These are phyloP conservation scores for Viola odorata DNA, from an alignment of 345 rosid species.

Conservation along the genomic window DNA sequence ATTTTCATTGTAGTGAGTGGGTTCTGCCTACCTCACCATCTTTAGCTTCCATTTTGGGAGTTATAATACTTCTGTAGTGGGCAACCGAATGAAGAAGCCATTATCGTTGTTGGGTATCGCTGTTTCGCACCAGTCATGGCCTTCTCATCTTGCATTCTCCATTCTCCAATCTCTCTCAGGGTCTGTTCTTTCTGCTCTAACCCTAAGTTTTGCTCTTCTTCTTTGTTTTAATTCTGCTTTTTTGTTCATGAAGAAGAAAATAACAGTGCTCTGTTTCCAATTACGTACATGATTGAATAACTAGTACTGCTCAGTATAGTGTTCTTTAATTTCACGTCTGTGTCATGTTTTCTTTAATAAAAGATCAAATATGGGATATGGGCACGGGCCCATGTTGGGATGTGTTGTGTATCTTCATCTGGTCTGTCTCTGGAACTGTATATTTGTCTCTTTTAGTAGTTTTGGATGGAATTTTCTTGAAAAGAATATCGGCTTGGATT, in stretches of 20 bases:
- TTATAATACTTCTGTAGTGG: conserved; percentile 2
- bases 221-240: neutral
- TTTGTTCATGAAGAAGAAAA: conserved; percentile 8
- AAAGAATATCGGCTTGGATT: too few relatives aligned
- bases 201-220: neutral
- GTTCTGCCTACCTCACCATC: conserved; percentile 15
- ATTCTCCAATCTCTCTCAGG: conserved; percentile 39
- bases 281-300: neutral
- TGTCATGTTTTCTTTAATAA: neutral
- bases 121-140: conserved; percentile 43
- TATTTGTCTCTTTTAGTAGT: too few relatives aligned
- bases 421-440: too few relatives aligned
- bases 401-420: too few relatives aligned
- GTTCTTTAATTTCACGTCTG: conserved; percentile 3
- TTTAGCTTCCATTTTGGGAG: neutral
- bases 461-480: too few relatives aligned
- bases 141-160: conserved; percentile 41
- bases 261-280: neutral
- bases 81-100: conserved; percentile 27
- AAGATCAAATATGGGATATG: too few relatives aligned
- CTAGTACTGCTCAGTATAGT: too few relatives aligned
- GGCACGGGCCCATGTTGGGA: too few relatives aligned
- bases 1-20: conserved; percentile 15
- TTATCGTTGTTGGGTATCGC: conserved; percentile 15
- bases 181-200: conserved; percentile 26